Conservation (phyloP, 345 rosid species). For the Syzygium oleosum region DNA sequence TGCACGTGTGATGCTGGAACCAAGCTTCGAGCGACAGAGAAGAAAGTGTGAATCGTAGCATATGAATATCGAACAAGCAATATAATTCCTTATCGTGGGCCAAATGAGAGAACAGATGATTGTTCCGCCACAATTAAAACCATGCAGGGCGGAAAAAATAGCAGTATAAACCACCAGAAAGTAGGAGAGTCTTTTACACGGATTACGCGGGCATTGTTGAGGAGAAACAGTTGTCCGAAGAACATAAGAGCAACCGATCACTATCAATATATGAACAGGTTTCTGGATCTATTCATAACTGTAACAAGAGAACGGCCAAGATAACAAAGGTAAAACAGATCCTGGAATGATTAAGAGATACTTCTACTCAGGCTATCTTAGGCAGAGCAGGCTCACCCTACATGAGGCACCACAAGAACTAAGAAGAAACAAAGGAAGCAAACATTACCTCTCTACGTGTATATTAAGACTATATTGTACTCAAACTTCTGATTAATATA, state of each 20-base stretch:
- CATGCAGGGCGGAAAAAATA: neutral
- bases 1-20: neutral
- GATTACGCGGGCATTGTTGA: neutral
- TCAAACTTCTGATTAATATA: neutral
- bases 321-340: neutral
- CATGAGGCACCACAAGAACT: neutral
- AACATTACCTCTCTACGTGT: neutral
- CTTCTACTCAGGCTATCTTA: neutral
- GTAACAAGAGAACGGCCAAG: neutral
- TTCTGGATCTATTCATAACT: neutral
- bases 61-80: neutral
- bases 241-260: neutral
- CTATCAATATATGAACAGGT: neutral
- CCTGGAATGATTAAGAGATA: neutral
- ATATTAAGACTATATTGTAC: neutral
- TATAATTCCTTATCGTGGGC: neutral
- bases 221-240: neutral
- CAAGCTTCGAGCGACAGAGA: neutral
- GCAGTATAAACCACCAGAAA: neutral
- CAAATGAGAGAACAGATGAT: neutral
- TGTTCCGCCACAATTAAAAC: neutral
- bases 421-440: neutral
- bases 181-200: neutral
- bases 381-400: neutral
- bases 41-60: neutral